Percentiles rank a stretch among this genome's conserved stretches.
phyloP scores from a whole-genome alignment of 345 rosid genomes.

The Toxicodendron radicans region DNA sequence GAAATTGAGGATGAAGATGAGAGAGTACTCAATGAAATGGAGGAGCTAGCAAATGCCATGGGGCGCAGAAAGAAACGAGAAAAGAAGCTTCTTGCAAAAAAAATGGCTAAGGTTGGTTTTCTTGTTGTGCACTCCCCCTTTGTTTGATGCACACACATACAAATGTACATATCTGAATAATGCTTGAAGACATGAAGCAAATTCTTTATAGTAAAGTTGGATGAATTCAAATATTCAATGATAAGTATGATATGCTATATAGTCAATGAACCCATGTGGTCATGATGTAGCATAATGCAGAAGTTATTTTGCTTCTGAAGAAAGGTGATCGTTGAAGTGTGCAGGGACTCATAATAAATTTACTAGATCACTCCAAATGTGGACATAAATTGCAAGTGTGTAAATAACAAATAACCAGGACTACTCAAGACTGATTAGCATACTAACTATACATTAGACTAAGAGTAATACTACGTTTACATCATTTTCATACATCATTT shows the following conservation, averaged over 20 bases:
- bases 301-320: background rate
- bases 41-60: constrained; percentile 70
- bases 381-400: background rate
- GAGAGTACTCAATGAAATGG: constrained; percentile 89
- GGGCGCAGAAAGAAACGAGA: constrained; percentile 79
- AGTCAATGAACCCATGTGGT: background rate
- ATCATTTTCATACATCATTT: too few species aligned
- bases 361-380: background rate
- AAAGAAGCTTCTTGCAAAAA: constrained; percentile 72
- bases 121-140: background rate
- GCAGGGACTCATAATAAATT: background rate
- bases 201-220: background rate
- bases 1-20: constrained; percentile 71
- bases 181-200: background rate
- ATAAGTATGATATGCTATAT: background rate
- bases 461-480: too few species aligned
- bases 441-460: background rate
- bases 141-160: background rate
- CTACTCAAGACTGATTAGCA: background rate
- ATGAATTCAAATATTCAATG: background rate
- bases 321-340: background rate
- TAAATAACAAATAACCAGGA: background rate
- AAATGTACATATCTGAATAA: background rate
- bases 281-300: background rate
- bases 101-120: constrained; percentile 69